These are phyloP conservation scores for Solanum phureja DNA, from an alignment of 257 asterid species.

Conservation along the genomic window DNA sequence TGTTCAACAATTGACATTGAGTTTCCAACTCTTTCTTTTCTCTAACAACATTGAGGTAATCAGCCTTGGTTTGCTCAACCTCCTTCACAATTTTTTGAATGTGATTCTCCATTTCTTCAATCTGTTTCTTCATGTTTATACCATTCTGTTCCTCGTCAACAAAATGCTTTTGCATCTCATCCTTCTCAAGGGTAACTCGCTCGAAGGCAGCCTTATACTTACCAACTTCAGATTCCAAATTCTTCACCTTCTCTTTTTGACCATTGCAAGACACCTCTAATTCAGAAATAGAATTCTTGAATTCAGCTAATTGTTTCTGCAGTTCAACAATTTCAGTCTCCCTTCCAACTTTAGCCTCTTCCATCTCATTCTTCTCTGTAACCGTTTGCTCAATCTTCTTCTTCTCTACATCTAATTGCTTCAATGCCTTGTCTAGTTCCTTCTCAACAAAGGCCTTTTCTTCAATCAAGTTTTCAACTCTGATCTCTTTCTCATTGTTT, in stretches of 20 bases:
- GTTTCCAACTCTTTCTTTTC: conserved; percentile 39
- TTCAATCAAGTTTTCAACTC: conserved; percentile 24
- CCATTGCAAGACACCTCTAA: conserved; percentile 20
- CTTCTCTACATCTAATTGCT: conserved; percentile 24
- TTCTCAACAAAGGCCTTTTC: conserved; percentile 35
- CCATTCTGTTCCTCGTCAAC: conserved; percentile 32
- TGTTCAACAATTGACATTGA: conserved; percentile 24
- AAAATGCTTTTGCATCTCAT: conserved; percentile 14
- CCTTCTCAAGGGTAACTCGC: conserved; percentile 30
- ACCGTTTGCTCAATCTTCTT: conserved; percentile 18
- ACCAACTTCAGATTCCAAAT: conserved; percentile 36
- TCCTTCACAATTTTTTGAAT: conserved; percentile 13
- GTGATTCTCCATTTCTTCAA: conserved; percentile 32
- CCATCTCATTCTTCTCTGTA: conserved; percentile 28
- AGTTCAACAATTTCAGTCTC: conserved; percentile 32
- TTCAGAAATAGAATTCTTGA: conserved; percentile 18
- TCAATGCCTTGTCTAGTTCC: conserved; percentile 23
- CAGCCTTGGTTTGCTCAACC: conserved; percentile 28
- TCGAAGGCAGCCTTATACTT: conserved; percentile 20
- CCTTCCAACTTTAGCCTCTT: conserved; percentile 26
- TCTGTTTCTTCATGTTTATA: conserved; percentile 22
- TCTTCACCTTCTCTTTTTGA: conserved; percentile 21
- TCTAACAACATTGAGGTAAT: conserved; percentile 11
- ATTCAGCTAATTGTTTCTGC: conserved; percentile 28
- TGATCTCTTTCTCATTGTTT: conserved; percentile 28